phyloP scores from a whole-genome alignment of 768 basidiomycete species.

The Artomyces pyxidatus region DNA sequence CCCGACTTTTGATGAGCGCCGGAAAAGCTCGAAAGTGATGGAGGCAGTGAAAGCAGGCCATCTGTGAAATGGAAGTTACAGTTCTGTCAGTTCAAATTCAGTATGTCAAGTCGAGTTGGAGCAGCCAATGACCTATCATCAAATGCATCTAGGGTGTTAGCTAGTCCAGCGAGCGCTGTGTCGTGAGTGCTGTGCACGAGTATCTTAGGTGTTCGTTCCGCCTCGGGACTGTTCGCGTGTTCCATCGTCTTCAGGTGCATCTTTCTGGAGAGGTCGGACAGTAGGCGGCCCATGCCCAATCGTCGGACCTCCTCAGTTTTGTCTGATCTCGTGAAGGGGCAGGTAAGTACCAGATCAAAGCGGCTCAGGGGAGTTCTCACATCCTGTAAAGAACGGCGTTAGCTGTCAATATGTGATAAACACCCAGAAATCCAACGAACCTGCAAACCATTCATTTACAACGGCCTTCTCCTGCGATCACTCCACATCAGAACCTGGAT shows the following conservation, averaged over 20 bases:
- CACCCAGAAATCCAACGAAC: conserved; percentile 19
- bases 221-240: conserved; percentile 18
- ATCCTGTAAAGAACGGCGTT: not conserved
- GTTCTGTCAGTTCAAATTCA: too few relatives aligned
- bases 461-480: conserved; percentile 56
- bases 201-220: conserved; percentile 46
- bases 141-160: conserved; percentile 60
- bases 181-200: conserved; percentile 70
- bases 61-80: too few relatives aligned
- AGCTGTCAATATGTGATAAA: not conserved
- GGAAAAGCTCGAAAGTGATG: conserved; percentile 70
- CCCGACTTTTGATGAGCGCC: conserved; percentile 17
- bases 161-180: conserved; percentile 57
- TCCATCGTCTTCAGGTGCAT: conserved; percentile 50
- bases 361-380: not conserved
- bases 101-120: not conserved
- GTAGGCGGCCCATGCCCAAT: conserved; percentile 69
- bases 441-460: conserved; percentile 73
- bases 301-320: conserved; percentile 66
- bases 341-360: not conserved
- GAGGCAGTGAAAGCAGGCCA: conserved; percentile 75
- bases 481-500: not conserved
- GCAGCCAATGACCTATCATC: conserved; percentile 40
- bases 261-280: conserved; percentile 53
- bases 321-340: conserved; percentile 32